Evolutionary conservation across 2,329 filamentous ascomycete species (phyloP).

Genomic region (Hirsutella thompsonii): DNA sequence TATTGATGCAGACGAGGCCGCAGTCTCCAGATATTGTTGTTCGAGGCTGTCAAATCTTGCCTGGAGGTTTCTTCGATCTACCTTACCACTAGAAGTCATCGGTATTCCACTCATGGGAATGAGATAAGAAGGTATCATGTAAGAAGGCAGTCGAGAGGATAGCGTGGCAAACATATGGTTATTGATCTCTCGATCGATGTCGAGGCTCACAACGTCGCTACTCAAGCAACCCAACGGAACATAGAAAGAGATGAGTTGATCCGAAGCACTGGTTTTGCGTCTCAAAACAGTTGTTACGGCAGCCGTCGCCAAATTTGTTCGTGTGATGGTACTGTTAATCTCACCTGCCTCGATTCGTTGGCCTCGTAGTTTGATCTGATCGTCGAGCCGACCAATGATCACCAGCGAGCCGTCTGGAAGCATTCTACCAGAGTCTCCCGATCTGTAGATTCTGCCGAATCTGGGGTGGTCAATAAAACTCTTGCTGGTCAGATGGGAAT

Average conservation of each 20-base stretch:
- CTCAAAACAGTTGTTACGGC: constrained; percentile 50
- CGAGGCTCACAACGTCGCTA: constrained; percentile 21
- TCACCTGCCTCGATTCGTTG: constrained; percentile 70
- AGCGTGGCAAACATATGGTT: constrained; percentile 41
- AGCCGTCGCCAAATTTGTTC: constrained; percentile 37
- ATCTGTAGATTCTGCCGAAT: constrained; percentile 67
- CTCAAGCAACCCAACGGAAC: constrained; percentile 25
- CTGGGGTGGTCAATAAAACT: constrained; percentile 58
- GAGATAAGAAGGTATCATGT: constrained; percentile 69
- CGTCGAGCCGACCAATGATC: constrained; percentile 61
- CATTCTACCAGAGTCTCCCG: constrained; percentile 71
- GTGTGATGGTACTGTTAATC: constrained; percentile 51
- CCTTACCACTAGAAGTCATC: constrained; percentile 61
- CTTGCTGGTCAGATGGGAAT: constrained; percentile 43
- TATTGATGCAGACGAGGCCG: constrained; percentile 12
- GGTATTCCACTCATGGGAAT: constrained; percentile 60
- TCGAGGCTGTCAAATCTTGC: constrained; percentile 32
- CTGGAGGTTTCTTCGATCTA: constrained; percentile 46
- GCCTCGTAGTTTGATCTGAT: constrained; percentile 71
- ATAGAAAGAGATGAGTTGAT: constrained; percentile 59
- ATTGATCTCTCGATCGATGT: constrained; percentile 21
- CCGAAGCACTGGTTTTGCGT: constrained; percentile 19
- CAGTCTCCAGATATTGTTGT: constrained; percentile 27
- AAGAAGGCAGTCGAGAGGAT: constrained; percentile 45
- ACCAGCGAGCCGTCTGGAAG: constrained; percentile 63